Evolutionary conservation across 2,329 filamentous ascomycete species (phyloP), one percentile per base, ranked within the genome.

Genomic region (Zymoseptoria crescenta): DNA sequence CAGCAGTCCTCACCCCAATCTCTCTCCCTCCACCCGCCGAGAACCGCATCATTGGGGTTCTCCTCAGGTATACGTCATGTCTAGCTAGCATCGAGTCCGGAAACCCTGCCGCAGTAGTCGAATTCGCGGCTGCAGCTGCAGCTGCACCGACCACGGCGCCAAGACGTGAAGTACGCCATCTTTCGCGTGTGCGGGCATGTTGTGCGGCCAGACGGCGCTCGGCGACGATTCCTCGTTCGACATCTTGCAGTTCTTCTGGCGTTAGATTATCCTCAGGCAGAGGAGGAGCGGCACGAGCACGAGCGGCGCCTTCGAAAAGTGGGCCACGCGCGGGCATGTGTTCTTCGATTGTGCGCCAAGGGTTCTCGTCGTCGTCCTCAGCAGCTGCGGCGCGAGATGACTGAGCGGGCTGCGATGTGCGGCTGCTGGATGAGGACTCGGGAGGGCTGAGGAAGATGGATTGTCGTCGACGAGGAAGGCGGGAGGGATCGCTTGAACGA

Each of bases 271-370:
- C 57, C 13, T 63, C 60, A 29, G 63, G 64, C 4, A 64, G 24
- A 16, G 64, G 61, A 20, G 61, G 59, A 51, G 64, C 58, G n/a
- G 64, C 56, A 49, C 59, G 60, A 2, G 67, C 68, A 9, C 62
- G 60, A 20, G 63, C 63, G 16, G 65, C 63, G 55, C 63, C 60
- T 60, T 73, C 71, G 56, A 72, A 72, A 3, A 73, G 68, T 60
- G 66, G 71, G 21, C 70, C 71, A 7, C 73, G 73, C 9, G 73
- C 71, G n/a, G 68, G 61, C 66, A 79, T 74, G 41, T 77, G 76
- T 48, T 76, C 75, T 66, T 79, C 75, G 51, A 80, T 79, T 3
- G 75, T 77, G 50, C 75, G 75, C 77, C 77, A 80, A 8, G 78
- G 76, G 52, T 71, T 71, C 53, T 78, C 76, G 41, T 75, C 65